Evolutionary conservation across 1,284 basidiomycete genomes (phyloP).

Genomic region (Ustilago bromivora): DNA sequence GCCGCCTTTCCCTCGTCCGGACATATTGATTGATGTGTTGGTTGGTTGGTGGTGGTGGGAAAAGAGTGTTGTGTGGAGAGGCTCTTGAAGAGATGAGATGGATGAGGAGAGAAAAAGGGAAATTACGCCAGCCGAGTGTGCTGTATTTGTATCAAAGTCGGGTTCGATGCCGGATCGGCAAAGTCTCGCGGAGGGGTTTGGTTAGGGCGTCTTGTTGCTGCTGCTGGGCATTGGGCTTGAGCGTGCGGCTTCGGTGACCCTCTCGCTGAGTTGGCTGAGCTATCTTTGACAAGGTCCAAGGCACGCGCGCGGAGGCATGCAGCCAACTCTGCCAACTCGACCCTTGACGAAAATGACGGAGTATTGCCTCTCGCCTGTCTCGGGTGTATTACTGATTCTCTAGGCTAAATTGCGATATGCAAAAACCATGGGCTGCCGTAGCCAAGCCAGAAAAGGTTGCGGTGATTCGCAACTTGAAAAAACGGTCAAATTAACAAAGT

Average conservation of each 20-base stretch:
- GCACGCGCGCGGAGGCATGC: neutral
- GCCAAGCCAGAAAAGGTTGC: too few relatives aligned
- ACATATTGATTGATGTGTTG: slow-evolving; percentile 58
- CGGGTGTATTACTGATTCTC: too few relatives aligned
- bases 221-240: neutral
- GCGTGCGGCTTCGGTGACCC: slow-evolving; percentile 1
- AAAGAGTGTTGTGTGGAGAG: slow-evolving; percentile 25
- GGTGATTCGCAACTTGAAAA: too few relatives aligned
- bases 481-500: too few relatives aligned
- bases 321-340: too few relatives aligned
- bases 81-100: slow-evolving; percentile 47
- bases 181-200: slow-evolving; percentile 11
- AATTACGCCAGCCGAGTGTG: slow-evolving; percentile 35
- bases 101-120: slow-evolving; percentile 36
- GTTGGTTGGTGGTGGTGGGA: slow-evolving; percentile 25
- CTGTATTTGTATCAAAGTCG: slow-evolving; percentile 55
- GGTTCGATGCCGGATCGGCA: slow-evolving; percentile 42
- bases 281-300: neutral
- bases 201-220: slow-evolving; percentile 2
- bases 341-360: too few relatives aligned
- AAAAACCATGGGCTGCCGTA: too few relatives aligned
- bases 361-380: too few relatives aligned
- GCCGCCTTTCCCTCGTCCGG: slow-evolving; percentile 69
- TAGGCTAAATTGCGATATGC: too few relatives aligned
- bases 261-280: slow-evolving; percentile 3